Evolutionary conservation across 2,329 filamentous ascomycete species (phyloP).

Genomic region (Pseudocercospora macadamiae): DNA sequence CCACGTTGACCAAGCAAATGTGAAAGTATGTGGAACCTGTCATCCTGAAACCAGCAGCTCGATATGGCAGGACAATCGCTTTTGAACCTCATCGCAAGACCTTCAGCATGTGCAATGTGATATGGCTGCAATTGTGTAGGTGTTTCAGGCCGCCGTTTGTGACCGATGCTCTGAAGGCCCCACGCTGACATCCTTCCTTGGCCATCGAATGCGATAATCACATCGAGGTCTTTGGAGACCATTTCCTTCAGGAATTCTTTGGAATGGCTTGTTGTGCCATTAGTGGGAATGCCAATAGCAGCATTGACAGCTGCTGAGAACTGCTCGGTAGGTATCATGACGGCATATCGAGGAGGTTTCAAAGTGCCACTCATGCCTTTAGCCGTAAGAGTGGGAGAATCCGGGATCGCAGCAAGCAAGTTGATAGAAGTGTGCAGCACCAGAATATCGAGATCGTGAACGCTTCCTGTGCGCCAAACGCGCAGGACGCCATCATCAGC

Average conservation of each 20-base stretch:
- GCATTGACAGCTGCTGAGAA: conserved; percentile 69
- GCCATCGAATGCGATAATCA: conserved; percentile 85
- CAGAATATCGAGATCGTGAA: conserved; percentile 70
- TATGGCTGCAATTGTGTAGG: conserved; percentile 66
- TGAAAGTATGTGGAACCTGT: conserved; percentile 59
- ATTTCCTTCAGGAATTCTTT: conserved; percentile 84
- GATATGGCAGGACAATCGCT: conserved; percentile 26
- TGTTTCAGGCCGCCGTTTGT: conserved; percentile 57
- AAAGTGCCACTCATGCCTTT: conserved; percentile 50
- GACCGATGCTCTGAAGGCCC: conserved; percentile 85
- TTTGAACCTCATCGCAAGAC: conserved; percentile 41
- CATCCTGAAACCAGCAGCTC: conserved; percentile 34
- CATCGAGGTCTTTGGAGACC: conserved; percentile 81
- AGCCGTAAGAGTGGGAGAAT: conserved; percentile 44
- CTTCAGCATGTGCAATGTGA: conserved; percentile 79
- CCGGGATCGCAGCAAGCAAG: conserved; percentile 66
- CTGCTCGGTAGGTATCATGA: conserved; percentile 80
- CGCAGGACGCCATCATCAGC: conserved; percentile 79
- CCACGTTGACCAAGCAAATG: conserved; percentile 78
- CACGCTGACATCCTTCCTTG: conserved; percentile 85
- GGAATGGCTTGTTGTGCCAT: conserved; percentile 64
- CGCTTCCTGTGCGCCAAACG: conserved; percentile 80
- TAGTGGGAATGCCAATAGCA: conserved; percentile 48
- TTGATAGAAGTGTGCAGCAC: conserved; percentile 82
- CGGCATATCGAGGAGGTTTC: conserved; percentile 64